These are phyloP conservation scores for Pseudogymnoascus pannorum DNA, from an alignment of 2,329 filamentous ascomycete genomes.

Conservation along the genomic window DNA sequence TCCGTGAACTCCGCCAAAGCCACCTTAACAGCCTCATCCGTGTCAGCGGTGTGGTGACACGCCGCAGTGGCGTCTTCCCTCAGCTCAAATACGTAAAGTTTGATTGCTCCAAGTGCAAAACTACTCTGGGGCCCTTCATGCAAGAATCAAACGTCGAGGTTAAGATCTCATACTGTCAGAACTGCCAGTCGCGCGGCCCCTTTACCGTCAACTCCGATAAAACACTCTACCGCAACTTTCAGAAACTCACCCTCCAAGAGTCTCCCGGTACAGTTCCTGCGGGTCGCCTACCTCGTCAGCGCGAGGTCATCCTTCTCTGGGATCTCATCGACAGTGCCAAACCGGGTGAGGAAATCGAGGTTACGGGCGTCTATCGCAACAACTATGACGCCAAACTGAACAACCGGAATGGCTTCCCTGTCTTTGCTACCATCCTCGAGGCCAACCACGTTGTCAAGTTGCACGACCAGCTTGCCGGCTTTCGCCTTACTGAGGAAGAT, in stretches of 20 bases:
- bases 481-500: slow-evolving; percentile 90
- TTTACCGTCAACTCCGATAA: slow-evolving; percentile 96
- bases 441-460: slow-evolving; percentile 96
- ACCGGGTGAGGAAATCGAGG: slow-evolving; percentile 94
- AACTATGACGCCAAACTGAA: slow-evolving; percentile 97
- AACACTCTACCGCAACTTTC: slow-evolving; percentile 97
- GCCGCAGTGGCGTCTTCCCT: slow-evolving; percentile 90
- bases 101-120: slow-evolving; percentile 87
- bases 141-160: slow-evolving; percentile 96
- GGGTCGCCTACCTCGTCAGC: slow-evolving; percentile 83
- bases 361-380: slow-evolving; percentile 95
- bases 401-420: slow-evolving; percentile 96
- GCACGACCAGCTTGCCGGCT: slow-evolving; percentile 94
- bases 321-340: slow-evolving; percentile 96
- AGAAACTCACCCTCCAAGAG: slow-evolving; percentile 94
- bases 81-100: slow-evolving; percentile 99
- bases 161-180: slow-evolving; percentile 92
- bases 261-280: slow-evolving; percentile 95
- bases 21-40: slow-evolving; percentile 94
- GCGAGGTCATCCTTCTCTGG: slow-evolving; percentile 93
- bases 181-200: slow-evolving; percentile 88
- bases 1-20: slow-evolving; percentile 88
- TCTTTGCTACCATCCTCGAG: slow-evolving; percentile 95
- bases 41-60: slow-evolving; percentile 90
- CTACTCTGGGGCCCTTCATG: slow-evolving; percentile 90